phyloP scores from a whole-genome alignment of 2,329 filamentous ascomycete species.

The Stylonectria norvegica region DNA sequence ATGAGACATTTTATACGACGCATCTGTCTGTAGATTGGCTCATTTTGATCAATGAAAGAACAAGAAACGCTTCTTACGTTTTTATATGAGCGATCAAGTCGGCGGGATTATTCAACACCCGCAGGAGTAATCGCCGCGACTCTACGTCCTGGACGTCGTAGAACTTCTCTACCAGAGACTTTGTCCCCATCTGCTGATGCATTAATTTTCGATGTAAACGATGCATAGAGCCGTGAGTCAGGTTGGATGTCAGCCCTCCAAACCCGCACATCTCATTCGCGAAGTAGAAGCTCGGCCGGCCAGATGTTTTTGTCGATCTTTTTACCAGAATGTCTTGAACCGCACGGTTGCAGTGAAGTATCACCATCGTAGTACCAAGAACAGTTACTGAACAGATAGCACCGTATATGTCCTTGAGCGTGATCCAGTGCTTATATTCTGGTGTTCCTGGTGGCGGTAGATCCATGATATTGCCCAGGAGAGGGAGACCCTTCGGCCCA shows the following conservation, averaged over 20 bases:
- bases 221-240: conserved; percentile 17
- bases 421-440: conserved; percentile 40
- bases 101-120: conserved; percentile 20
- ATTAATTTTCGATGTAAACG: conserved; percentile 27
- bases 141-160: conserved; percentile 26
- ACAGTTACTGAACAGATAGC: conserved; percentile 38
- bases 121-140: conserved; percentile 22
- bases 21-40: not conserved
- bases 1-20: not conserved
- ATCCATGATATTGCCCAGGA: conserved; percentile 50
- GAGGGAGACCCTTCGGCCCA: conserved; percentile 44
- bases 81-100: conserved; percentile 24
- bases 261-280: conserved; percentile 25
- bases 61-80: conserved; percentile 17
- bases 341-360: conserved; percentile 37
- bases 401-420: conserved; percentile 37
- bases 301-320: conserved; percentile 31
- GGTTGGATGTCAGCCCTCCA: conserved; percentile 9
- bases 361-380: conserved; percentile 39
- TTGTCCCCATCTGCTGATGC: conserved; percentile 30
- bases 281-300: conserved; percentile 25
- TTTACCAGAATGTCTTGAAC: conserved; percentile 38
- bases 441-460: conserved; percentile 37
- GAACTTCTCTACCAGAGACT: conserved; percentile 13
- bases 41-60: not conserved